A percentile compares a stretch with the other conserved stretches of the same genome.
phyloP scores from a whole-genome alignment of 305 asterid species.

The Galium porrigens region DNA sequence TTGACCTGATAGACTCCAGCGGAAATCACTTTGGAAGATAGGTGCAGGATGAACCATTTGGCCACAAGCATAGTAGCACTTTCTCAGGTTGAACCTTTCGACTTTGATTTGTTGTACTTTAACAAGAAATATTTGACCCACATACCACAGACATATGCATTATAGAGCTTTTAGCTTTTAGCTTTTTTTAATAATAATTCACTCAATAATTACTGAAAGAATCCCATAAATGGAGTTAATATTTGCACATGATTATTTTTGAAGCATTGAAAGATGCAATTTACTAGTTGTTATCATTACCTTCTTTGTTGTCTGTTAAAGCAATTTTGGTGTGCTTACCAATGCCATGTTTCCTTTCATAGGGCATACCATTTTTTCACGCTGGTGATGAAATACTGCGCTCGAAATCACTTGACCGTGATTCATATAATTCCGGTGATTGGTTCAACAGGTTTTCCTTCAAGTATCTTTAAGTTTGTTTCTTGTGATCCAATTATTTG shows the following conservation, averaged over 20 bases:
- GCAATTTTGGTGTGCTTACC: not conserved
- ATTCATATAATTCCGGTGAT: slow-evolving; percentile 94
- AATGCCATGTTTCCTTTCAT: slow-evolving; percentile 7
- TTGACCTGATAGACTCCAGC: slow-evolving; percentile 45
- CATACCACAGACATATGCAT: not conserved
- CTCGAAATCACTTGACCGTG: slow-evolving; percentile 92
- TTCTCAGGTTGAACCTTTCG: slow-evolving; percentile 57
- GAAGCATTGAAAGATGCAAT: not conserved
- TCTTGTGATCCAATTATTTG: not conserved
- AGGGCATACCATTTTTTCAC: slow-evolving; percentile 97
- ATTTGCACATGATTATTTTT: not conserved
- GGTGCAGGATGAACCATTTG: slow-evolving; percentile 92
- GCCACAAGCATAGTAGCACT: slow-evolving; percentile 80
- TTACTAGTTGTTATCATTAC: not conserved
- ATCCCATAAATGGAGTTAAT: not conserved
- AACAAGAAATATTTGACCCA: not conserved
- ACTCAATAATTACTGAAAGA: not conserved
- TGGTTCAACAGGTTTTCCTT: slow-evolving; percentile 83
- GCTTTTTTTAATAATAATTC: not conserved
- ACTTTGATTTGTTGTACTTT: slow-evolving; percentile 3
- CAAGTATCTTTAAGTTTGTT: slow-evolving; percentile 13
- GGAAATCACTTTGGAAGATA: slow-evolving; percentile 53
- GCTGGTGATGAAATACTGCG: slow-evolving; percentile 95
- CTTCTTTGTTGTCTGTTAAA: not conserved
- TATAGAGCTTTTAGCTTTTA: not conserved